These are phyloP conservation scores for Rhodotorula paludigena DNA, from an alignment of 768 basidiomycete species.

Conservation along the genomic window DNA sequence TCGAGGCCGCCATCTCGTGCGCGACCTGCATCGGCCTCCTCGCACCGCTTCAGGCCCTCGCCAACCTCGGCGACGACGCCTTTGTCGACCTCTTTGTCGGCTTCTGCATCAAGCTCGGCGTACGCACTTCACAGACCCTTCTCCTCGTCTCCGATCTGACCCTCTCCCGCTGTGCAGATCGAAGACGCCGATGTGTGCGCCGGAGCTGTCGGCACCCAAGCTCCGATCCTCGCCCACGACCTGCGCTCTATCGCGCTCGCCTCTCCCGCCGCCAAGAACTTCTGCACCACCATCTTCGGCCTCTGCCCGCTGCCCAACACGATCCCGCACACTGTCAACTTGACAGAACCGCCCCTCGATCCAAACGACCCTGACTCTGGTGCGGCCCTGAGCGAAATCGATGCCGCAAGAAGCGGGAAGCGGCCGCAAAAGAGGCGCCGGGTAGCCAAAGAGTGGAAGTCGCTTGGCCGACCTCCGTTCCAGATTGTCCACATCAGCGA, in stretches of 20 bases:
- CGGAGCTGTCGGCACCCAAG: constrained; percentile 55
- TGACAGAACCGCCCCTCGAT: constrained; percentile 44
- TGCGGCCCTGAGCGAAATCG: too few relatives aligned
- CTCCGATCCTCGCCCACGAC: constrained; percentile 59
- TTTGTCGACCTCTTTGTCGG: constrained; percentile 52
- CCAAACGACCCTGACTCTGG: constrained; percentile 45
- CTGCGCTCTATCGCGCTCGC: constrained; percentile 54
- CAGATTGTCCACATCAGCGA: constrained; percentile 62
- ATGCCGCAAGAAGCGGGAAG: constrained; percentile 37
- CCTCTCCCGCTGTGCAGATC: constrained; percentile 47
- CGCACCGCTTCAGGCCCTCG: constrained; percentile 53
- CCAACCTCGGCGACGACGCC: constrained; percentile 53
- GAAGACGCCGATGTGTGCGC: constrained; percentile 60
- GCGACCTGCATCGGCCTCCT: constrained; percentile 56
- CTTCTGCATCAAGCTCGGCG: constrained; percentile 53
- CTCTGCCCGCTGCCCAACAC: constrained; percentile 50
- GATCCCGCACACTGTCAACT: constrained; percentile 24
- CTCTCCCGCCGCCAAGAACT: constrained; percentile 55
- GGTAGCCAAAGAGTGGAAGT: constrained; percentile 5
- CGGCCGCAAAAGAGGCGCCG: background rate
- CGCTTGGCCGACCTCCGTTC: too few relatives aligned
- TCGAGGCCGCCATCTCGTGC: constrained; percentile 55
- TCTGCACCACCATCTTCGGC: constrained; percentile 58
- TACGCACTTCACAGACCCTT: constrained; percentile 36
- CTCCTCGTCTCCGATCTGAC: background rate